Conservation (phyloP, 2,329 filamentous ascomycete species). For the Phialophora chinensis region DNA sequence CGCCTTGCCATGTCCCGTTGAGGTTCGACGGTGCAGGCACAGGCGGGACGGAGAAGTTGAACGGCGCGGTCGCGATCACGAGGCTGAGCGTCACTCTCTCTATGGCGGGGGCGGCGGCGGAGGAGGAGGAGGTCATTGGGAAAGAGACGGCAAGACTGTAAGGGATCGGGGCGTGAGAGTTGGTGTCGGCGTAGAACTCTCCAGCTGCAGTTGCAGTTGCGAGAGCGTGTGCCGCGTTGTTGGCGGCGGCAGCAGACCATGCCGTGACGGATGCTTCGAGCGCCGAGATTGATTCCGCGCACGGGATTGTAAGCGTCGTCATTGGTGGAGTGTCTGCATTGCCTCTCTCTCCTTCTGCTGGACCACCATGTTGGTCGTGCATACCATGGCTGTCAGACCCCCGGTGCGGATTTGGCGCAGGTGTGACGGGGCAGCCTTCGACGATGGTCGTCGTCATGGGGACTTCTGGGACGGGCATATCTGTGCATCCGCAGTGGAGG, state of each 20-base stretch:
- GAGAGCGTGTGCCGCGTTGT: not conserved
- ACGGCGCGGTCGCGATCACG: constrained; percentile 14
- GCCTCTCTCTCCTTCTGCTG: not conserved
- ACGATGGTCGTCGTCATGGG: constrained; percentile 35
- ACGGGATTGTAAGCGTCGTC: constrained; percentile 34
- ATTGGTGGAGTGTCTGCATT: constrained; percentile 2
- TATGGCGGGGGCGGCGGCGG: not conserved
- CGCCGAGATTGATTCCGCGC: constrained; percentile 23
- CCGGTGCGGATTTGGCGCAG: not conserved
- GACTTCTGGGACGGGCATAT: constrained; percentile 23
- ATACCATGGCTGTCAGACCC: not conserved
- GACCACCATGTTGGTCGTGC: not conserved
- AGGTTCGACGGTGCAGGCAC: not conserved
- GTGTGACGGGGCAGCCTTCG: not conserved
- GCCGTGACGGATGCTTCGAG: constrained; percentile 13
- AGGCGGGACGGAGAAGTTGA: constrained; percentile 9
- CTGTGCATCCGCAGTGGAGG: constrained; percentile 36
- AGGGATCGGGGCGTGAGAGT: not conserved
- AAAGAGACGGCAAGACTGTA: constrained; percentile 30
- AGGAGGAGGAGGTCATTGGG: constrained; percentile 10
- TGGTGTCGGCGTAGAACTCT: not conserved
- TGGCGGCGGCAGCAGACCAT: constrained; percentile 11
- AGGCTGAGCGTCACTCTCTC: constrained; percentile 24
- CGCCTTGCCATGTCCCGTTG: not conserved
- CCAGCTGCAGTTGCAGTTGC: not conserved